Percentiles rank a stretch among this genome's conserved stretches.
phyloP scores from a whole-genome alignment of 495 filamentous ascomycete species.

The Astrothelium macrocarpum region DNA sequence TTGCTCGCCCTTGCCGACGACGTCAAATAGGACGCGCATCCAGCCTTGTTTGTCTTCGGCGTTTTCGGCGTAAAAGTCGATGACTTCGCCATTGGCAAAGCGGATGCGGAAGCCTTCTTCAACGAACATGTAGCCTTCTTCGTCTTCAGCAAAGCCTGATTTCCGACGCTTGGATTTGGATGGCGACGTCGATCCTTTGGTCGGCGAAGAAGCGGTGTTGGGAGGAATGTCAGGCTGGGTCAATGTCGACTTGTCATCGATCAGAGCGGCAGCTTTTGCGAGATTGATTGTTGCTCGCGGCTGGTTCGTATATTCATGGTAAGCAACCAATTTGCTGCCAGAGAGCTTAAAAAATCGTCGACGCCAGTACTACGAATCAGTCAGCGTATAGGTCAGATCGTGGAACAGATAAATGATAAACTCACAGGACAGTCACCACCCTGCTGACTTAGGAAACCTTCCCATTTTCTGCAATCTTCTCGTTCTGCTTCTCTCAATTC shows the following conservation, averaged over 20 bases:
- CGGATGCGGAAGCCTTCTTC: constrained; percentile 98
- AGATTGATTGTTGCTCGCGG: constrained; percentile 95
- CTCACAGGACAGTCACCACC: constrained; percentile 95
- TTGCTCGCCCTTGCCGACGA: constrained; percentile 57
- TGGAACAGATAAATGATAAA: constrained; percentile 21
- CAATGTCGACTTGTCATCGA: constrained; percentile 81
- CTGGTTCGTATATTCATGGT: constrained; percentile 89
- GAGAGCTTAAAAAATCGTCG: constrained; percentile 93
- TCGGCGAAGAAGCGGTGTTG: neutral
- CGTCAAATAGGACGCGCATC: constrained; percentile 84
- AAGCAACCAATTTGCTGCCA: constrained; percentile 85
- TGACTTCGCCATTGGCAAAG: constrained; percentile 94
- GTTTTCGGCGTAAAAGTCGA: constrained; percentile 96
- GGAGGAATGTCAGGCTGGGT: constrained; percentile 40
- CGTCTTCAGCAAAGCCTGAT: constrained; percentile 93
- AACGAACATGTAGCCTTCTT: constrained; percentile 99
- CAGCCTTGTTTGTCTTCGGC: constrained; percentile 78
- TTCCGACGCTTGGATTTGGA: constrained; percentile 68
- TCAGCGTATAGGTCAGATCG: constrained; percentile 12
- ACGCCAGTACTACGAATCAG: constrained; percentile 72
- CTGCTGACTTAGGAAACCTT: constrained; percentile 89
- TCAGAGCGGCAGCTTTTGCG: constrained; percentile 83
- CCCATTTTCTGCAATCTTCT: constrained; percentile 60
- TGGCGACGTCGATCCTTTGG: constrained; percentile 49
- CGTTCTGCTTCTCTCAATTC: constrained; percentile 69